Evolutionary conservation across 169 alveolate genomes (phyloP).

Genomic region (Plasmodium cynomolgi): DNA sequence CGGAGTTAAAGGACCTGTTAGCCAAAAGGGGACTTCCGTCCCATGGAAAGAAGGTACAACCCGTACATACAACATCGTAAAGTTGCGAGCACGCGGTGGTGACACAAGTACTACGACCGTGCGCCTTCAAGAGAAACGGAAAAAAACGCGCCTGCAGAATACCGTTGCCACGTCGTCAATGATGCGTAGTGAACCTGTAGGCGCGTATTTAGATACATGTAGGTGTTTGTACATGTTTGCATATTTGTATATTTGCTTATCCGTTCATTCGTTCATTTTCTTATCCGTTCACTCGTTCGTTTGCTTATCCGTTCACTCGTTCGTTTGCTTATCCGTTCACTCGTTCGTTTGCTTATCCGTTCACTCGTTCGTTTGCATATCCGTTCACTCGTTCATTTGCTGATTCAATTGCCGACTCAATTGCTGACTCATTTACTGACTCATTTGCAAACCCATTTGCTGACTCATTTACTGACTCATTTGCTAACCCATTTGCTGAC

Average conservation of each 20-base stretch:
- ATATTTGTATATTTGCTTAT: neutral
- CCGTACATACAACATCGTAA: neutral
- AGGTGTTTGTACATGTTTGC: neutral
- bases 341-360: too few species aligned
- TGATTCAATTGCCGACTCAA: too few species aligned
- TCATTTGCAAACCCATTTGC: too few species aligned
- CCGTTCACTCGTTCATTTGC: too few species aligned
- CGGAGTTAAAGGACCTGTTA: constrained; percentile 67
- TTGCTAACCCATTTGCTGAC: neutral
- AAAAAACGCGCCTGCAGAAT: neutral
- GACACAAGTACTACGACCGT: neutral
- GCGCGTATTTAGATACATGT: neutral
- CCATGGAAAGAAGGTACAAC: constrained; percentile 58
- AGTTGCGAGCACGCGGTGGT: neutral
- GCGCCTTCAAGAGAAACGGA: neutral
- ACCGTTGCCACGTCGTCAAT: neutral
- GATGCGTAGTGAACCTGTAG: neutral
- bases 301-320: too few species aligned
- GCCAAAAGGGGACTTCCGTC: constrained; percentile 76
- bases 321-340: too few species aligned
- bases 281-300: too few species aligned
- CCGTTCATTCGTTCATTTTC: neutral
- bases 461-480: neutral
- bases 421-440: too few species aligned
- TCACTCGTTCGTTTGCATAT: too few species aligned